phyloP scores from a whole-genome alignment of 2,329 filamentous ascomycete species.

The Aspergillus sp. region DNA sequence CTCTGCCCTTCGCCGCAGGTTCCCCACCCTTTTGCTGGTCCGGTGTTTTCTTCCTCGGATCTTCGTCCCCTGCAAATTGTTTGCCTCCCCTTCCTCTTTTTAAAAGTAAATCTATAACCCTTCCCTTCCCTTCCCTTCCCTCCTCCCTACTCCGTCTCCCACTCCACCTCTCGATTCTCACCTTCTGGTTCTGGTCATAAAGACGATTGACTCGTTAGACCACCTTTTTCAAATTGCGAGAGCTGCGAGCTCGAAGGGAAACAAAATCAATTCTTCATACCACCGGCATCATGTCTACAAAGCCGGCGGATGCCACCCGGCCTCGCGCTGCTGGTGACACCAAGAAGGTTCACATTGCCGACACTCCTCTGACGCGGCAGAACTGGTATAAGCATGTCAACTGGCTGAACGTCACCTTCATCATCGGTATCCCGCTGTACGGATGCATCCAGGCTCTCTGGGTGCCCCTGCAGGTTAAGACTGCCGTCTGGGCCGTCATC shows the following conservation, averaged over 20 bases:
- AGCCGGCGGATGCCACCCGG: slow-evolving; percentile 32
- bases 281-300: slow-evolving; percentile 35
- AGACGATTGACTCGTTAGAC: not conserved
- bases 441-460: slow-evolving; percentile 75
- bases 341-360: slow-evolving; percentile 83
- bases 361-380: slow-evolving; percentile 72
- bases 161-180: not conserved
- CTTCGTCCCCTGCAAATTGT: slow-evolving; percentile 6
- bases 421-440: slow-evolving; percentile 71
- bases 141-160: slow-evolving; percentile 2
- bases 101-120: slow-evolving; percentile 7
- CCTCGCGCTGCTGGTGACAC: slow-evolving; percentile 38
- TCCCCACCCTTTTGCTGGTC: slow-evolving; percentile 1
- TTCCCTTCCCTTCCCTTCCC: not conserved
- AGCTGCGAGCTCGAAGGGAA: slow-evolving; percentile 1
- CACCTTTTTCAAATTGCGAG: not conserved
- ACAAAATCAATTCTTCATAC: not conserved
- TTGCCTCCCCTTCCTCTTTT: slow-evolving; percentile 9
- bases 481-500: slow-evolving; percentile 67
- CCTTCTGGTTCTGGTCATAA: not conserved
- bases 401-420: slow-evolving; percentile 85
- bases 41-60: slow-evolving; percentile 6
- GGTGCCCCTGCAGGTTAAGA: slow-evolving; percentile 72
- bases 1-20: not conserved
- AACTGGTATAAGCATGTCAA: slow-evolving; percentile 95